phyloP scores from a whole-genome alignment of 768 basidiomycete genomes.

The Phlebiopsis gigantea region DNA sequence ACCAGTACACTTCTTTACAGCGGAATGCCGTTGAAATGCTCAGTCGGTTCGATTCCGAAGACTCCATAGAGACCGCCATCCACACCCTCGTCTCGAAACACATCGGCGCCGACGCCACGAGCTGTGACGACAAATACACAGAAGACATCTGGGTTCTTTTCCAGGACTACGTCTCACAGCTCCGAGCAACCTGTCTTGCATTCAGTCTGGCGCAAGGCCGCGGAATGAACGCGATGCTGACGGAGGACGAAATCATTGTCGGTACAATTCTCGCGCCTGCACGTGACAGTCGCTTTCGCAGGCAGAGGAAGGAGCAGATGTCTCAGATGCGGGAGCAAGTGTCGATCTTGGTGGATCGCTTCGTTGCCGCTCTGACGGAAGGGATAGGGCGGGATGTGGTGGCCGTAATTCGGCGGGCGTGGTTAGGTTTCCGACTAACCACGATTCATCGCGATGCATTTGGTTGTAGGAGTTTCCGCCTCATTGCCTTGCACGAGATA shows the following conservation, averaged over 20 bases:
- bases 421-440: conserved; percentile 47
- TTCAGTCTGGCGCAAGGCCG: conserved; percentile 39
- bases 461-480: conserved; percentile 53
- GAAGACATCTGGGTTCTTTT: conserved; percentile 11
- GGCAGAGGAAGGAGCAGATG: conserved; percentile 43
- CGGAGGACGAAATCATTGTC: conserved; percentile 55
- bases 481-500: conserved; percentile 46
- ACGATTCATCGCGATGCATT: conserved; percentile 27
- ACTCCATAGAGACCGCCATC: conserved; percentile 7
- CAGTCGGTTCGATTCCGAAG: not conserved
- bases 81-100: conserved; percentile 12
- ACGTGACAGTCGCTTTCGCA: conserved; percentile 26
- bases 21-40: not conserved
- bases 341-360: conserved; percentile 35
- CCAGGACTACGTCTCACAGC: conserved; percentile 35
- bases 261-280: conserved; percentile 50
- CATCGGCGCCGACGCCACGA: not conserved
- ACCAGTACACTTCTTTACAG: not conserved
- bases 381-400: conserved; percentile 27
- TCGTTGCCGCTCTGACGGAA: conserved; percentile 34
- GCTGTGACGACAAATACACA: conserved; percentile 3
- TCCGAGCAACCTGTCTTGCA: conserved; percentile 40
- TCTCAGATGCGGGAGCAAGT: conserved; percentile 47
- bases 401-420: conserved; percentile 38
- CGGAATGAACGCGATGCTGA: conserved; percentile 30